Percentiles rank a stretch among this genome's conserved stretches.
These are phyloP conservation scores for Posidonia australis DNA, from an alignment of 106 monocot genomes.

Conservation along the genomic window DNA sequence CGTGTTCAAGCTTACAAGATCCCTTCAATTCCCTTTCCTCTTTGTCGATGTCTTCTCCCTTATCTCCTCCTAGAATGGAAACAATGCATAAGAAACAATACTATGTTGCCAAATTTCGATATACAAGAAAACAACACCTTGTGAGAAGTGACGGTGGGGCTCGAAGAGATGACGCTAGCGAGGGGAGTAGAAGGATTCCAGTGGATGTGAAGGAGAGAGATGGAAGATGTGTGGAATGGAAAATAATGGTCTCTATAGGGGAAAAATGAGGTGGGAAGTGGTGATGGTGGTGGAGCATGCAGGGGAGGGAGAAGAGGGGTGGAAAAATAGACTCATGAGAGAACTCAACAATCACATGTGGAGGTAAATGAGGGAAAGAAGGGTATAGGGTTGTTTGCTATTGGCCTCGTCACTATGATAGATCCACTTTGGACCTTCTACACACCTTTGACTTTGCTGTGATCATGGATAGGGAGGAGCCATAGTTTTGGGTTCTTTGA, in stretches of 20 bases:
- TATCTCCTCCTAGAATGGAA: not conserved
- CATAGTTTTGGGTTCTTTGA: too few relatives aligned
- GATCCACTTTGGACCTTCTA: too few relatives aligned
- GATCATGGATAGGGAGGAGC: too few relatives aligned
- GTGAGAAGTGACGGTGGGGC: not conserved
- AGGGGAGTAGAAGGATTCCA: not conserved
- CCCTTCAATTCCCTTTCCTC: slow-evolving; percentile 38
- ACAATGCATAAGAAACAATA: not conserved
- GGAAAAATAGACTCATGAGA: not conserved
- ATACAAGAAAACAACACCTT: not conserved
- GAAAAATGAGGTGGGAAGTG: not conserved
- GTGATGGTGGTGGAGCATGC: not conserved
- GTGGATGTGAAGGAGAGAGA: not conserved
- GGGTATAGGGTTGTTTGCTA: not conserved
- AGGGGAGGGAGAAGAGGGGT: not conserved
- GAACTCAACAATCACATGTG: not conserved
- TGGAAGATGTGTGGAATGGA: not conserved
- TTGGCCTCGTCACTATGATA: too few relatives aligned
- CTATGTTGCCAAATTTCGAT: not conserved
- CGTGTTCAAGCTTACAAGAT: slow-evolving; percentile 65
- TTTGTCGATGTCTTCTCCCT: not conserved
- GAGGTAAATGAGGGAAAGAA: too few relatives aligned
- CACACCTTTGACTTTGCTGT: too few relatives aligned
- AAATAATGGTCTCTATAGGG: not conserved
- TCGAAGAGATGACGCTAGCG: not conserved